These are phyloP conservation scores for Coniophora puteana DNA, from an alignment of 1,284 basidiomycete genomes.

Conservation along the genomic window DNA sequence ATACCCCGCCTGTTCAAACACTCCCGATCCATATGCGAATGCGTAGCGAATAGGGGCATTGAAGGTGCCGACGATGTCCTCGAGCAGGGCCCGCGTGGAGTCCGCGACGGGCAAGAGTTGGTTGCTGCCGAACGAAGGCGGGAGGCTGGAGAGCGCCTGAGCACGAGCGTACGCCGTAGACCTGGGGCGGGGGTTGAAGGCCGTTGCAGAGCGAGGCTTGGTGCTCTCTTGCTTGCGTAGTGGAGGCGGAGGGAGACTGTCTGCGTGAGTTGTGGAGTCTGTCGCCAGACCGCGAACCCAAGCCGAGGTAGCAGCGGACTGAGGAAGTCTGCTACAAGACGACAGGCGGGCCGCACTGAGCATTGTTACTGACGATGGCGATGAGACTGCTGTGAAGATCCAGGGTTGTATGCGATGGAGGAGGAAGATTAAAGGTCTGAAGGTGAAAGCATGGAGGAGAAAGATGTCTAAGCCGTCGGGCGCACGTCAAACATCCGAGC, in stretches of 20 bases:
- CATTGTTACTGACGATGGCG: no score
- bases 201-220: conserved; percentile 20
- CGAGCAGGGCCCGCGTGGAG: conserved; percentile 73
- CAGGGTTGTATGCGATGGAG: no score
- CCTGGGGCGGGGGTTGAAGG: conserved; percentile 51
- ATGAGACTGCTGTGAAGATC: no score
- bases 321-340: no score
- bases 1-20: conserved; percentile 87
- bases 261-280: conserved; percentile 20
- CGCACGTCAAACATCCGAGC: no score
- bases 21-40: conserved; percentile 93
- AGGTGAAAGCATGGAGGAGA: no score
- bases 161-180: conserved; percentile 38
- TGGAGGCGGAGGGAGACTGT: conserved; percentile 12
- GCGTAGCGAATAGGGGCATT: conserved; percentile 88
- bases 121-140: conserved; percentile 75
- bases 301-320: no score
- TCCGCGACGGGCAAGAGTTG: conserved; percentile 76
- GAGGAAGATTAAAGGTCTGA: no score
- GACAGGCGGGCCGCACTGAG: no score
- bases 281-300: conserved; percentile 23
- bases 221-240: conserved; percentile 16
- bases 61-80: conserved; percentile 73
- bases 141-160: conserved; percentile 49
- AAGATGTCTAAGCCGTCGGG: no score